Percentiles rank a stretch among this genome's conserved stretches.
These are phyloP conservation scores for Dactylellina cionopaga DNA, from an alignment of 2,329 filamentous ascomycete species.

Conservation along the genomic window DNA sequence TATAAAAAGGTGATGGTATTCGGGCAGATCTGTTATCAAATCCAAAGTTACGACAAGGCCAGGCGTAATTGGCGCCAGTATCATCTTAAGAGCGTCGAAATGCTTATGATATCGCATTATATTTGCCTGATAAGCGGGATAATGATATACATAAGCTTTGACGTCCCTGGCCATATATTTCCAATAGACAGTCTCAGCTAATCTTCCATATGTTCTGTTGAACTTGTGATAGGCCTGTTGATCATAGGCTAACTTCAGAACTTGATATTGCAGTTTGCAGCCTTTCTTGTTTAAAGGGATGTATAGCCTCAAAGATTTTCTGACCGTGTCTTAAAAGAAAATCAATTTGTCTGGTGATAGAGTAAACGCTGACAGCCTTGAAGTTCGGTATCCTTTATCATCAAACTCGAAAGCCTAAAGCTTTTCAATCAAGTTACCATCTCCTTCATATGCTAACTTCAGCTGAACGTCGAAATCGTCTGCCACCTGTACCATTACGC, in stretches of 20 bases:
- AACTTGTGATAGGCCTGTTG: not conserved
- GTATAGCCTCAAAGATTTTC: not conserved
- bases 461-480: not conserved
- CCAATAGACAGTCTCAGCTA: not conserved
- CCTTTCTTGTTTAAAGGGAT: not conserved
- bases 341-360: not conserved
- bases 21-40: constrained; percentile 6
- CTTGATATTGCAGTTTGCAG: not conserved
- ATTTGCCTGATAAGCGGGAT: not conserved
- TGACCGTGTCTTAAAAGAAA: not conserved
- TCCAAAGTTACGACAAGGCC: not conserved
- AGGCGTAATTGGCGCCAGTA: not conserved
- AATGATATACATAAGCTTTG: not conserved
- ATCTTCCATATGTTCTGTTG: not conserved
- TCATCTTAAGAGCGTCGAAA: not conserved
- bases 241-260: not conserved
- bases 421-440: not conserved
- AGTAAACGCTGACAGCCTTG: not conserved
- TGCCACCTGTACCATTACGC: not conserved
- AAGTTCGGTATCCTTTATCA: not conserved
- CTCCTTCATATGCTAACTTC: not conserved
- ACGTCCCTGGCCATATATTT: not conserved
- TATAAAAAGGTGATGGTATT: not conserved
- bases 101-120: not conserved
- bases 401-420: not conserved